Evolutionary conservation across 768 basidiomycete species (phyloP).

Genomic region (Psilocybe cyanescens): DNA sequence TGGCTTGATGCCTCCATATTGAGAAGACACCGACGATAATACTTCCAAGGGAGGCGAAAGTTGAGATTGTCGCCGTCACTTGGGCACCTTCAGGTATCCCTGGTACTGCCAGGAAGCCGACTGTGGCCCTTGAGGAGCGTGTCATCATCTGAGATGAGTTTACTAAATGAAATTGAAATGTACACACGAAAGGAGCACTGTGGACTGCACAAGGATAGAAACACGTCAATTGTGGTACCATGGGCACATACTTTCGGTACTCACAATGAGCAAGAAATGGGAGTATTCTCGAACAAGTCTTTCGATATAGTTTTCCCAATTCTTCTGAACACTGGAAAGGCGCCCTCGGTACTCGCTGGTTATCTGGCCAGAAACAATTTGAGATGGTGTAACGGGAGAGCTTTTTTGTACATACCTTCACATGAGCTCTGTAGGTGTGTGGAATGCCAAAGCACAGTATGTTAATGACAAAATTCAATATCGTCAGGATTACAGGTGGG

Average conservation of each 20-base stretch:
- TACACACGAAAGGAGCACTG: slow-evolving; percentile 55
- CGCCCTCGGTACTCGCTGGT: slow-evolving; percentile 55
- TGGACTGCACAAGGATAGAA: slow-evolving; percentile 38
- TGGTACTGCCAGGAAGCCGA: slow-evolving; percentile 50
- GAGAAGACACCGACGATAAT: slow-evolving; percentile 60
- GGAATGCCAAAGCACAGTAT: slow-evolving; percentile 57
- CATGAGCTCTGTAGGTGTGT: slow-evolving; percentile 51
- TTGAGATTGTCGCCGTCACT: slow-evolving; percentile 46
- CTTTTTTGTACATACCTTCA: slow-evolving; percentile 33
- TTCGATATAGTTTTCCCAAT: slow-evolving; percentile 53
- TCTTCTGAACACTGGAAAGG: slow-evolving; percentile 47
- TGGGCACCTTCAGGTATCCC: slow-evolving; percentile 38
- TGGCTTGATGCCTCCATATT: slow-evolving; percentile 58
- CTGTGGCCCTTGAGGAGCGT: slow-evolving; percentile 43
- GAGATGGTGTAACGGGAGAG: not conserved
- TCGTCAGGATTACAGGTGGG: slow-evolving; percentile 26
- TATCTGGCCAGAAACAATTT: slow-evolving; percentile 20
- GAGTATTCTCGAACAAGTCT: slow-evolving; percentile 58
- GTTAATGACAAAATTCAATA: slow-evolving; percentile 42
- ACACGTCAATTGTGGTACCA: not conserved
- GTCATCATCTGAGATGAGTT: too few species aligned
- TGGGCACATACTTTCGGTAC: slow-evolving; percentile 18
- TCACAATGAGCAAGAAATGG: slow-evolving; percentile 58
- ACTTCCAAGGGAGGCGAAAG: slow-evolving; percentile 55
- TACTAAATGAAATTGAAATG: too few species aligned